Conservation (phyloP, 768 basidiomycete species). For the Bullera alba region DNA sequence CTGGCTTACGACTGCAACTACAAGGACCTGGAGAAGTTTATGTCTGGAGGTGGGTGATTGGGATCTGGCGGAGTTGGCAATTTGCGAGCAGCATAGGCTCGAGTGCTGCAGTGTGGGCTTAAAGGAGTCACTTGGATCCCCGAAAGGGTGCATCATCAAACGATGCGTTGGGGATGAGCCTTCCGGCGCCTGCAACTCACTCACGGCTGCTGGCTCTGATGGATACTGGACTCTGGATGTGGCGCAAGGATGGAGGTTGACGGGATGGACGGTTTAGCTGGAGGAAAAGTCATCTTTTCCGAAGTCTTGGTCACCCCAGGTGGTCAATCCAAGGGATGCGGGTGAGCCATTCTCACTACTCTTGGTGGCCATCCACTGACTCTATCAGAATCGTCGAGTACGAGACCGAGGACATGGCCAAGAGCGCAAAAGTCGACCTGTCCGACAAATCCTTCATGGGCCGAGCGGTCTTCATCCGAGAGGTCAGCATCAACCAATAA, state of each 20-base stretch:
- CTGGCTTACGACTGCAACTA: conserved; percentile 98
- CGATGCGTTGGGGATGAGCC: no score
- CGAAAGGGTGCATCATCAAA: no score
- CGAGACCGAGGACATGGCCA: conserved; percentile 77
- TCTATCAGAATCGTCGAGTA: conserved; percentile 83
- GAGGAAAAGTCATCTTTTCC: conserved; percentile 99
- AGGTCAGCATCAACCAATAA: conserved; percentile 53
- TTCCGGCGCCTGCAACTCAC: no score
- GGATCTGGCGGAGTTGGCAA: no score
- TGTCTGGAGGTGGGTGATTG: conserved; percentile 99
- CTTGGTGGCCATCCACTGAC: conserved; percentile 1
- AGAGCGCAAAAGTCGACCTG: conserved; percentile 80
- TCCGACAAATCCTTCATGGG: conserved; percentile 86
- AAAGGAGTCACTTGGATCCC: no score
- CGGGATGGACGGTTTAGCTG: conserved; percentile 66
- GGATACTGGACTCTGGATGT: background rate
- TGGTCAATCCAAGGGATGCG: conserved; percentile 97
- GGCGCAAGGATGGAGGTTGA: conserved; percentile 6
- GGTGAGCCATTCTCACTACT: conserved; percentile 58
- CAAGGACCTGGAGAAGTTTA: conserved; percentile 98
- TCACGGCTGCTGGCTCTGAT: no score
- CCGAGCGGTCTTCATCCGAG: conserved; percentile 90
- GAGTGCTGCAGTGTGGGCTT: no score
- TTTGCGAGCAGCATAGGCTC: no score
- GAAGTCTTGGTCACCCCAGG: conserved; percentile 96